Evolutionary conservation across 2,329 filamentous ascomycete species (phyloP), one percentile per base, ranked within the genome.

Genomic region (Trichoderma atroviride): DNA sequence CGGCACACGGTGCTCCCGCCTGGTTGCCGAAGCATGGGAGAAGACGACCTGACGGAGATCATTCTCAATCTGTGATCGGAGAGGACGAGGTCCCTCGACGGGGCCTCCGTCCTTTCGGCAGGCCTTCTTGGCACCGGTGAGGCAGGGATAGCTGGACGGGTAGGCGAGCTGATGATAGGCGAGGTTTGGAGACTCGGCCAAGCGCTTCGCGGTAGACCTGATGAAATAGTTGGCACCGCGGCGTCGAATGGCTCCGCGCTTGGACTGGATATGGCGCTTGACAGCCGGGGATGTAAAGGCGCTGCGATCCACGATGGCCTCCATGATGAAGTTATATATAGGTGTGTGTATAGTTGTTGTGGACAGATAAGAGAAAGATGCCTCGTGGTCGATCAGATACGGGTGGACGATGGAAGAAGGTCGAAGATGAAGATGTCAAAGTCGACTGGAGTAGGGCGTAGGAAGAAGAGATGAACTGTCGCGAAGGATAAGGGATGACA

Each of bases 171-270:
- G 47, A n/a, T 70, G 57, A n/a, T 61, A 63, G 70, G 61, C 63
- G 43, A 55, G 56, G 37, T 66, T 50, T n/a, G 53, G 61, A 7
- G 55, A 66, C 50, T 71, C 60, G 29, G 59, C 57, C 55, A 71
- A 29, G 50, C 70, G 70, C 43, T 70, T 69, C 55, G 67, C 67
- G 5, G 74, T 74, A 57, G 75, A 76, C 66, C 78, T 78, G 68
- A 79, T 71, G 35, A 78, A 72, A 67, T 79, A 75, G 63, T 76
- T 78, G 63, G 72, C 70, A 5, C 74, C 74, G 27, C 71, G 74
- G 19, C 74, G 72, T 11, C 58, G 60, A 31, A 70, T 33, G 29
- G 69, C 60, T 11, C 58, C 61, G 55, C 68, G 71, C 56, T 69
- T 71, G 69, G 63, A 56, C 24, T 55, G 70, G 37, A 60, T 11